Percentiles rank a stretch among this genome's conserved stretches.
Conservation (phyloP, 768 basidiomycete species). For the Baorangia bicolor region DNA sequence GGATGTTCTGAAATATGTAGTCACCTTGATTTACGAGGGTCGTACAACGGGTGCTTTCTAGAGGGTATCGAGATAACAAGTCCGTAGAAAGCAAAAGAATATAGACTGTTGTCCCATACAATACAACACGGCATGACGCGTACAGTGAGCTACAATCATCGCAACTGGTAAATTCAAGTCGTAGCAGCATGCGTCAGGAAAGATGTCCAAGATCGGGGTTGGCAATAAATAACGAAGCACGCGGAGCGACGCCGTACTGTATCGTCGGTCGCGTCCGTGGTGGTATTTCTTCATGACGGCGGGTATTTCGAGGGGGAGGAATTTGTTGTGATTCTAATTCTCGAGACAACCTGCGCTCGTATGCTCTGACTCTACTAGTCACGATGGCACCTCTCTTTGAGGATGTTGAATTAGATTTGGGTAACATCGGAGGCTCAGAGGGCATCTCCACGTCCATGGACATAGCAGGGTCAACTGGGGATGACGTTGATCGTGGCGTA, state of each 20-base stretch:
- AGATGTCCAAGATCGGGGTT: conserved; percentile 47
- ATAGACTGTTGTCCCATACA: conserved; percentile 1
- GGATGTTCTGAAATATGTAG: background rate
- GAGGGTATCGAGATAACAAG: conserved; percentile 8
- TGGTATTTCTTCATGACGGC: conserved; percentile 41
- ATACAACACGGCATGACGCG: conserved; percentile 7
- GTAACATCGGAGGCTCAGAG: background rate
- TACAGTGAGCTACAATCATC: background rate
- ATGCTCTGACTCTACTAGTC: conserved; percentile 52
- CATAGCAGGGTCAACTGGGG: background rate
- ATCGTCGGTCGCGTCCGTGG: conserved; percentile 41
- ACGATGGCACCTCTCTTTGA: conserved; percentile 33
- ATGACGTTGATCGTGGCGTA: conserved; percentile 18
- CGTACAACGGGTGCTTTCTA: background rate
- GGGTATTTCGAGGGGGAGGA: conserved; percentile 40
- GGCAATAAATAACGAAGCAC: conserved; percentile 65
- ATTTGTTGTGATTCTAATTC: conserved; percentile 42
- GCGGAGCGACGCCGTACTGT: conserved; percentile 66
- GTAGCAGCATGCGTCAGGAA: conserved; percentile 11
- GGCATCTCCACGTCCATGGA: conserved; percentile 4
- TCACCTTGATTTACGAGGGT: background rate
- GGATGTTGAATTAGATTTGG: background rate
- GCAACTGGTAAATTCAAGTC: conserved; percentile 1
- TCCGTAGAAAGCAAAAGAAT: background rate
- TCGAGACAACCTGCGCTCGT: conserved; percentile 59